phyloP scores from a whole-genome alignment of 768 basidiomycete genomes.

The Leccinellum rugosiceps region DNA sequence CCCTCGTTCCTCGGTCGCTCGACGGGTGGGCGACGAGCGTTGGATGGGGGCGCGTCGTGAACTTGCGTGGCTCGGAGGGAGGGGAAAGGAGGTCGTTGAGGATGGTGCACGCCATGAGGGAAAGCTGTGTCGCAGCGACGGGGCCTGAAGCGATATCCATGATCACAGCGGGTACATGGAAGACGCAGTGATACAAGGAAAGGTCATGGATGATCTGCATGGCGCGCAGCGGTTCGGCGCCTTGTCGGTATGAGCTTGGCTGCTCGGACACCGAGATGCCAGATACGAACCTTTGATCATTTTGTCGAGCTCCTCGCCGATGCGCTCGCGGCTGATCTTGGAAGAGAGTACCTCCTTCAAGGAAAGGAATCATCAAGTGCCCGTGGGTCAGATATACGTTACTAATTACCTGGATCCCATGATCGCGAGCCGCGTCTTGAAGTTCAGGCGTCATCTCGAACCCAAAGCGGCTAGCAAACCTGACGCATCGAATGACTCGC shows the following conservation, averaged over 20 bases:
- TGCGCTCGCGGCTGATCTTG: conserved; percentile 88
- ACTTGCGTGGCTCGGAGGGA: conserved; percentile 9
- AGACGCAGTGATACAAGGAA: conserved; percentile 65
- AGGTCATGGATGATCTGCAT: conserved; percentile 74
- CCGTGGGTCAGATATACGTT: neutral
- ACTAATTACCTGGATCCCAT: conserved; percentile 55
- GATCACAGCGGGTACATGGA: conserved; percentile 51
- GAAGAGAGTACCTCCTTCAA: conserved; percentile 58
- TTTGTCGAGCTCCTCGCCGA: conserved; percentile 90
- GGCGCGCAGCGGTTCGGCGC: conserved; percentile 68
- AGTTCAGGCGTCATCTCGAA: conserved; percentile 74
- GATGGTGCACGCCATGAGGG: conserved; percentile 56
- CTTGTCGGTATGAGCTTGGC: conserved; percentile 37
- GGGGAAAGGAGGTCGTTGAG: conserved; percentile 47
- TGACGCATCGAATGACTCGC: conserved; percentile 82
- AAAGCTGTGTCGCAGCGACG: conserved; percentile 37
- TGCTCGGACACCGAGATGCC: neutral
- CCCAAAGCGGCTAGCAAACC: conserved; percentile 90
- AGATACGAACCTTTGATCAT: conserved; percentile 77
- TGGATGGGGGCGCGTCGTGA: conserved; percentile 29
- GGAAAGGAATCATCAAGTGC: neutral
- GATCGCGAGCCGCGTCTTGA: conserved; percentile 55
- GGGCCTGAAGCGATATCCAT: conserved; percentile 43
- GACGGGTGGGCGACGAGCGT: conserved; percentile 34
- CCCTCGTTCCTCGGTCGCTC: conserved; percentile 33